Conservation (phyloP, 345 rosid genomes). For the Populus tremula region DNA sequence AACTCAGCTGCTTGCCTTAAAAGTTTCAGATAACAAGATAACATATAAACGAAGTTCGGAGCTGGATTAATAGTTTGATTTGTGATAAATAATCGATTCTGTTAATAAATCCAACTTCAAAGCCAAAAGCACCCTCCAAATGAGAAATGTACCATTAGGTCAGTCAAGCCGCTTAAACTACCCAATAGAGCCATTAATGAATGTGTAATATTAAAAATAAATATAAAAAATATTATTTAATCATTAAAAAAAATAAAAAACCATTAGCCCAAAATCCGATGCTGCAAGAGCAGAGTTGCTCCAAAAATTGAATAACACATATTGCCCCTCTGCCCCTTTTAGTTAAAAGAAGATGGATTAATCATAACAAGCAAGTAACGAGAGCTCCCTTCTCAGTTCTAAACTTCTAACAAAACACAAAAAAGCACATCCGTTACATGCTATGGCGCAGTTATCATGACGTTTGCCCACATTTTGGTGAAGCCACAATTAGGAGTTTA, state of each 20-base stretch:
- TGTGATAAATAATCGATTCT: background rate
- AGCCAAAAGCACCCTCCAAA: background rate
- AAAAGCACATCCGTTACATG: background rate
- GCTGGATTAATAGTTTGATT: background rate
- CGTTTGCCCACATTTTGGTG: background rate
- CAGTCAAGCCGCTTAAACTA: background rate
- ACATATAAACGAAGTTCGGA: conserved; percentile 3
- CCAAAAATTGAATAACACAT: conserved; percentile 21
- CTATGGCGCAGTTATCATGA: background rate
- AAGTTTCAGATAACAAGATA: conserved; percentile 20
- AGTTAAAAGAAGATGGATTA: background rate
- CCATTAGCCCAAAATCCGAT: background rate
- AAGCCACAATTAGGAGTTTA: background rate
- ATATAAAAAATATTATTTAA: no score
- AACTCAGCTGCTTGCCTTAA: conserved; percentile 14
- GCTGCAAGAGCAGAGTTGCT: conserved; percentile 22
- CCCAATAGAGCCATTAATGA: background rate
- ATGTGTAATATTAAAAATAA: no score
- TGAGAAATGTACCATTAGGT: no score
- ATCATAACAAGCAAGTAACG: background rate
- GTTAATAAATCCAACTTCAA: background rate
- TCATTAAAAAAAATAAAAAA: no score
- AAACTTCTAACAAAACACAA: background rate
- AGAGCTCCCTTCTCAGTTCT: background rate
- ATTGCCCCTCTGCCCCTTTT: background rate